Evolutionary conservation across 306 rosid genomes (phyloP), one percentile per base, ranked within the genome.

Genomic region (Lotus japonicus): DNA sequence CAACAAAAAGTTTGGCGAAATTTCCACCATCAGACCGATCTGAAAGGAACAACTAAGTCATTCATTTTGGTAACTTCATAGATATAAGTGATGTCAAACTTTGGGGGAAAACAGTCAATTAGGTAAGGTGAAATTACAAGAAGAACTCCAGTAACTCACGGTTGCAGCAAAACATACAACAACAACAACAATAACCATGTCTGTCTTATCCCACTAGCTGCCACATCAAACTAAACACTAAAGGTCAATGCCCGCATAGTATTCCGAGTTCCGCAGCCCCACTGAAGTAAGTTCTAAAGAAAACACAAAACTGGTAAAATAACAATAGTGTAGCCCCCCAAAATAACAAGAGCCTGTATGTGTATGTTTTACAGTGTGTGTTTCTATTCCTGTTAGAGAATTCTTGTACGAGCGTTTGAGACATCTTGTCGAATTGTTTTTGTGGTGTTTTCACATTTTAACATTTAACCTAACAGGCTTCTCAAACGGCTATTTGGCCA

Each of bases 1-100:
- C 97, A 57, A 88, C 89, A 73, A 94, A 90, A 55, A 94, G 97
- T 65, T 94, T 94, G 9, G 99, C 96, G 74, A 85, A 90, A 71
- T 64, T 79, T 57, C 92, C 84, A 46, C 85, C 86, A 36, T 85
- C 92, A 7, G 74, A 70, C 31, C 66, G 80, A 68, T 90, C 98
- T 88, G 80, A 66, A 82, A 83, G 69, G 41, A 48, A 44, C 15
- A 69, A 28, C 65, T 1, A 1, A 5, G 31, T 49, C 28, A 72
- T 35, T 65, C 48, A 58, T 21, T 60, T 73, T 26, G 26, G 3
- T 70, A 70, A 48, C 38, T 46, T 18, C 15, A n/a, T 38, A 31
- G 11, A 50, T 46, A 18, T 6, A 62, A 45, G 23, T 18, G 21
- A 36, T 38, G 7, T 38, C 12, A 10, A 46, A 67, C 49, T 12